Evolutionary conservation across 192 early-diverging fungal species (phyloP), one percentile per base, ranked within the genome.

Genomic region (Polychytrium aggregatum): DNA sequence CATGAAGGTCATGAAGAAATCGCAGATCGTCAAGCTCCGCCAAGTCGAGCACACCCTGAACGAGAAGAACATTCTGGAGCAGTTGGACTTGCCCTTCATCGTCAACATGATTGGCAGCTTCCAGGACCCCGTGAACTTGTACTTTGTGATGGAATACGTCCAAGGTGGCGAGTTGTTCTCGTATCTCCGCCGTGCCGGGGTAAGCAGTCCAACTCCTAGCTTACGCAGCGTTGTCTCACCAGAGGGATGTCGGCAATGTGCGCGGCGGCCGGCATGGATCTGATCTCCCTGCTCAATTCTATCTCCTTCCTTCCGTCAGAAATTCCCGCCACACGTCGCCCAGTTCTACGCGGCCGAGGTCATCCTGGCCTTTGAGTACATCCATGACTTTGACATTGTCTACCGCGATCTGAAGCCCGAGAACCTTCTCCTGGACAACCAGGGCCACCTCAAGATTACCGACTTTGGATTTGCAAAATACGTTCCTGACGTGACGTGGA

Each of bases 1-100:
- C 0, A 88, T 93, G 73, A 96, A 96, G 60, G 90, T 88, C 5
- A 67, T 96, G 37, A 74, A 78, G 38, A 96, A 96, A 60, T 57
- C 72, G 24, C 85, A 92, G 44, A 81, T 96, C 2, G 85, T 96
- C 25, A 79, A 83, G 49, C 68, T 87, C 50, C 83, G 86, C 63
- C 92, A 96, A 59, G 88, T 96, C 7, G 90, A 96, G 69, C 90
- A 96, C 55, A 91, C 87, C 30, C 83, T 88, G 54, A 93, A 90
- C 63, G 92, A 96, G 65, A 86, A 88, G 56, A 64, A 73, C 41
- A 92, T 96, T 57, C 68, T 96, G 27, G 87, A 86, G 48, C 59
- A 71, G 29, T 76, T 90, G 44, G 68, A 74, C 41, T 84, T 85
- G 44, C 90, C 90, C 22, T 94, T 91, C 52, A 60, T 97, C 29